Evolutionary conservation across 441 rosid species (phyloP).

Genomic region (Pelargonium australe): DNA sequence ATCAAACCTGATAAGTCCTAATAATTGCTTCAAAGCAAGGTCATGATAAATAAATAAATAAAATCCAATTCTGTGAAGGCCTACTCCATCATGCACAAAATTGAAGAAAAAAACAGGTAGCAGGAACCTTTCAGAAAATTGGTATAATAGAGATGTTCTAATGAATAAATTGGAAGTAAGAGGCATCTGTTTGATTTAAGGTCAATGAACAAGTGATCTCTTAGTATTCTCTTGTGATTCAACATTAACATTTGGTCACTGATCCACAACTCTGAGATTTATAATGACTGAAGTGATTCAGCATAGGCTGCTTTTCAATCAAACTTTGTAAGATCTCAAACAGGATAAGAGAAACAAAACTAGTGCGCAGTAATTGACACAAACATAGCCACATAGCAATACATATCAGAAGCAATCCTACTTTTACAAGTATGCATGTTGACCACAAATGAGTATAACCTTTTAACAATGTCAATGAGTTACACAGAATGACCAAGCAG

Average conservation of each 20-base stretch:
- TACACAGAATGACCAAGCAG: not conserved
- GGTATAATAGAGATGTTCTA: not conserved
- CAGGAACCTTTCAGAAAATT: not conserved
- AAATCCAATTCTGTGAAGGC: not conserved
- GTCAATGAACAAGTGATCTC: not conserved
- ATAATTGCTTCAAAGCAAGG: slow-evolving; percentile 4
- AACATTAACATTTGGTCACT: not conserved
- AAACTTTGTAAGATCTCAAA: not conserved
- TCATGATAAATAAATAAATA: not conserved
- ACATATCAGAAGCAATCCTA: not conserved
- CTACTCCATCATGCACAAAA: not conserved
- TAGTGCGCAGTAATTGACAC: not conserved
- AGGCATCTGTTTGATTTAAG: not conserved
- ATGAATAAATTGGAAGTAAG: not conserved
- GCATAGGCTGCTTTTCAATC: not conserved
- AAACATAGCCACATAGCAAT: not conserved
- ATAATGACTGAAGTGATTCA: not conserved
- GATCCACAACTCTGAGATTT: not conserved
- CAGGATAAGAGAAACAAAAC: not conserved
- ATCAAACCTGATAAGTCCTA: slow-evolving; percentile 10
- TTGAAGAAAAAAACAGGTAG: slow-evolving; percentile 5
- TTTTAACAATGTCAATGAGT: not conserved
- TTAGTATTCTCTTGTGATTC: not conserved
- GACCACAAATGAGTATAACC: not conserved
- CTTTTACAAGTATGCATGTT: not conserved